phyloP scores from a whole-genome alignment of 2,329 filamentous ascomycete genomes.

The Epichloe amarillans region DNA sequence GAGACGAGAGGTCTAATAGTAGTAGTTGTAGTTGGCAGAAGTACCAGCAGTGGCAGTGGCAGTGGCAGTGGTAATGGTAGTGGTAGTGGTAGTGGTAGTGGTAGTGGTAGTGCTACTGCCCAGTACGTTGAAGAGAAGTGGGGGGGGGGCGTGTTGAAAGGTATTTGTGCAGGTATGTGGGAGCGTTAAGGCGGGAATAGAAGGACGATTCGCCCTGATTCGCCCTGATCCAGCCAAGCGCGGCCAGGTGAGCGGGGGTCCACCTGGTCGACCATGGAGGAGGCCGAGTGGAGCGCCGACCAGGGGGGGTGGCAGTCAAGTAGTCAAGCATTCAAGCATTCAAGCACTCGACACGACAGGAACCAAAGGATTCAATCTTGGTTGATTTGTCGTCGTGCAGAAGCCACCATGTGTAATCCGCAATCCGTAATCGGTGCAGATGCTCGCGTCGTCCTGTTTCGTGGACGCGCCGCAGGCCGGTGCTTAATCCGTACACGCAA shows the following conservation, averaged over 20 bases:
- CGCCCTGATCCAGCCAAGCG: constrained; percentile 8
- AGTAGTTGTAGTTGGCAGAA: background rate
- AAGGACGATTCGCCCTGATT: constrained; percentile 4
- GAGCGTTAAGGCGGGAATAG: constrained; percentile 3
- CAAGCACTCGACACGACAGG: background rate
- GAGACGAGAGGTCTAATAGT: constrained; percentile 2
- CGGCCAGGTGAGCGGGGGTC: constrained; percentile 6
- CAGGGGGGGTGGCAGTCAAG: constrained; percentile 5
- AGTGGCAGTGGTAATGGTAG: background rate
- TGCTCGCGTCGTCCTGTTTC: background rate
- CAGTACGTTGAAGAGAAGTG: background rate
- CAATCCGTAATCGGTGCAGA: background rate
- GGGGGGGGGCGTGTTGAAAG: constrained; percentile 1
- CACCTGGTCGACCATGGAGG: constrained; percentile 6
- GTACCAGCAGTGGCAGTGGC: background rate
- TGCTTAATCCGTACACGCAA: too few relatives aligned
- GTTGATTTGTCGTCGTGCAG: background rate
- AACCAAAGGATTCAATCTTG: too few relatives aligned
- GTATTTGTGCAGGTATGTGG: constrained; percentile 5
- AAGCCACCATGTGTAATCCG: background rate
- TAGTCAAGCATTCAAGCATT: background rate
- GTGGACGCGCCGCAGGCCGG: too few relatives aligned
- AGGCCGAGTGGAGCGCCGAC: constrained; percentile 11
- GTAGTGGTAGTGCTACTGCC: background rate
- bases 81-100: background rate